phyloP scores from a whole-genome alignment of 2,329 filamentous ascomycete genomes.

The Tolypocladium cylindrosporum region DNA sequence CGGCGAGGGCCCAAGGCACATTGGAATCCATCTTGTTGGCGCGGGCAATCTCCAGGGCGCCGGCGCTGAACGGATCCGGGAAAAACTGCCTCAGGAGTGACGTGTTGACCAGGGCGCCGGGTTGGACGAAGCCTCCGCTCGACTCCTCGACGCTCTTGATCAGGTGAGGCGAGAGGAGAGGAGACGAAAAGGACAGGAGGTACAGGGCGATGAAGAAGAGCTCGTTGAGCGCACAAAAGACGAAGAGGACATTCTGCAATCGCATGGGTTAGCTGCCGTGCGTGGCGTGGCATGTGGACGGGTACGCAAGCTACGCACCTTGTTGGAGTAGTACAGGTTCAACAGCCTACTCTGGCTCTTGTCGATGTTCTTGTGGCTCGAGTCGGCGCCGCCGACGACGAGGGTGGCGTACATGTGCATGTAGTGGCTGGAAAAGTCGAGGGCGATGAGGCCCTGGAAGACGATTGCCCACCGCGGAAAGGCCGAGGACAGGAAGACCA shows the following conservation, averaged over 20 bases:
- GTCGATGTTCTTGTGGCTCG: slow-evolving; percentile 89
- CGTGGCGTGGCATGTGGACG: not conserved
- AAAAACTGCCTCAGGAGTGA: slow-evolving; percentile 67
- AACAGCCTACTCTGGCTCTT: slow-evolving; percentile 79
- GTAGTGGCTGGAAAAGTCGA: slow-evolving; percentile 94
- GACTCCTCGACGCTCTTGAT: slow-evolving; percentile 50
- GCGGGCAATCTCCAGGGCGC: slow-evolving; percentile 81
- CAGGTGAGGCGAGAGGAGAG: slow-evolving; percentile 77
- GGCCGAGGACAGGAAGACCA: slow-evolving; percentile 89
- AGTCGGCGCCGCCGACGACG: slow-evolving; percentile 71
- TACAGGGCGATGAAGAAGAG: slow-evolving; percentile 97
- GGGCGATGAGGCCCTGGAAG: slow-evolving; percentile 85
- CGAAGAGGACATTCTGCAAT: slow-evolving; percentile 72
- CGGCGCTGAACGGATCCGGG: slow-evolving; percentile 82
- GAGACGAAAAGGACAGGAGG: slow-evolving; percentile 92
- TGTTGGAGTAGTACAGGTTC: slow-evolving; percentile 96
- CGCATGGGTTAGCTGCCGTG: not conserved
- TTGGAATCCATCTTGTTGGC: slow-evolving; percentile 85
- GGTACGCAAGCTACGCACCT: slow-evolving; percentile 47
- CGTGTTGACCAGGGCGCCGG: slow-evolving; percentile 60
- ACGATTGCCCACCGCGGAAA: slow-evolving; percentile 91
- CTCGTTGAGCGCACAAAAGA: slow-evolving; percentile 86
- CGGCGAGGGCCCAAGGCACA: slow-evolving; percentile 60
- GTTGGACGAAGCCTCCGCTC: slow-evolving; percentile 42
- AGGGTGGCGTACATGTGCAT: slow-evolving; percentile 98